Conservation (phyloP, 176 grass and related monocot species). For the Alopecurus myosuroides region DNA sequence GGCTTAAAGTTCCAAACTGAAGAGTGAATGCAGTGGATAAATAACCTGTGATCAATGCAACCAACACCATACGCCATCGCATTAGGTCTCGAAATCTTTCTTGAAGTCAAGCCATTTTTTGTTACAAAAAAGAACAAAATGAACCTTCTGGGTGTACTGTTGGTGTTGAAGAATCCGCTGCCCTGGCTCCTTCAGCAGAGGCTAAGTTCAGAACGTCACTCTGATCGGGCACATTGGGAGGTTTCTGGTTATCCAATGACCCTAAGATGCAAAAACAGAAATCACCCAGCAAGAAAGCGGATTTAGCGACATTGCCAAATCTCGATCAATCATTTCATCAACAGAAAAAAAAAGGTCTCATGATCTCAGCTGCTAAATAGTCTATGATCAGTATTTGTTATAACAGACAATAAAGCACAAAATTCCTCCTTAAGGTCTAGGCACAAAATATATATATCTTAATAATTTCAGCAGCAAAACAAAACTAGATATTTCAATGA, state of each 20-base stretch:
- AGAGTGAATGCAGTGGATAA: slow-evolving; percentile 27
- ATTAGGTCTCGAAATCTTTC: neutral
- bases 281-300: neutral
- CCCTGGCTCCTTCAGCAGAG: slow-evolving; percentile 17
- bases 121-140: neutral
- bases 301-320: neutral
- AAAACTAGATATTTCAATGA: neutral
- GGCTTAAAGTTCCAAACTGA: slow-evolving; percentile 40
- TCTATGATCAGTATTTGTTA: neutral
- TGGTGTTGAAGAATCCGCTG: neutral
- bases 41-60: slow-evolving; percentile 14
- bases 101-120: neutral
- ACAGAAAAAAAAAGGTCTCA: neutral
- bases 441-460: neutral
- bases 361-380: slow-evolving; percentile 1
- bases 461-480: neutral
- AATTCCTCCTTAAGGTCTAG: neutral
- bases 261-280: neutral
- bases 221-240: slow-evolving; percentile 5
- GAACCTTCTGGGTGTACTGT: slow-evolving; percentile 29
- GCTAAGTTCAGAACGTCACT: neutral
- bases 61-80: slow-evolving; percentile 2
- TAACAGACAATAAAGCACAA: neutral
- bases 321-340: neutral
- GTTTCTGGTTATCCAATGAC: slow-evolving; percentile 20